phyloP scores from a whole-genome alignment of 306 rosid genomes.

The Corylus americana region DNA sequence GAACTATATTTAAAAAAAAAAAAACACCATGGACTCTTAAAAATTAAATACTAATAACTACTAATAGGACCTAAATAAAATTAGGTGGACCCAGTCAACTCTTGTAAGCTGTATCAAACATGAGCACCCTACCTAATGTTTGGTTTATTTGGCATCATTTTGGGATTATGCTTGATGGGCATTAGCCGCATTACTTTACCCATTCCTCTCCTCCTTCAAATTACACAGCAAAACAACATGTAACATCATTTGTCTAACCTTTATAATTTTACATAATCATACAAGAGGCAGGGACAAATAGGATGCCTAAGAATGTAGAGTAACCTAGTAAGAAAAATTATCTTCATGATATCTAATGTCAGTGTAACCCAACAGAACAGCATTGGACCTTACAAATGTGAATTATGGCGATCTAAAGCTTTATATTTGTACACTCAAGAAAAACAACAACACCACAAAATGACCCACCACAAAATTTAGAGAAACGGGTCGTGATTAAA shows the following conservation, averaged over 20 bases:
- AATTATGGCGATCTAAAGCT: not conserved
- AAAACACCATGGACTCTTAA: no score
- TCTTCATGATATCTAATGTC: not conserved
- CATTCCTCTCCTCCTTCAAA: not conserved
- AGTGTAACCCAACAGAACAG: not conserved
- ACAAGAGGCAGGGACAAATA: not conserved
- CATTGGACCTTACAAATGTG: not conserved
- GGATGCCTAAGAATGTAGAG: not conserved
- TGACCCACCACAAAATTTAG: not conserved
- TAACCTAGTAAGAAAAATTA: not conserved
- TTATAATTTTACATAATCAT: not conserved
- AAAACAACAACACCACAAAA: not conserved
- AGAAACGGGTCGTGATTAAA: slow-evolving; percentile 7
- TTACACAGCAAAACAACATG: not conserved
- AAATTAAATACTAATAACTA: no score
- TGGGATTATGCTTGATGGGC: not conserved
- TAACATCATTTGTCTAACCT: not conserved
- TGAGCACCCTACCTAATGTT: no score
- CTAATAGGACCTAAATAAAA: no score
- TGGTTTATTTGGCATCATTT: no score
- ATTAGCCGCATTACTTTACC: not conserved
- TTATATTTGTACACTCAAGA: not conserved
- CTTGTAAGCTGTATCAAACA: no score
- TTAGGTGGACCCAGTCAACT: no score
- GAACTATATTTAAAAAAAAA: no score